phyloP scores from a whole-genome alignment of 2,329 filamentous ascomycete species.

The Ascochyta koolunga region DNA sequence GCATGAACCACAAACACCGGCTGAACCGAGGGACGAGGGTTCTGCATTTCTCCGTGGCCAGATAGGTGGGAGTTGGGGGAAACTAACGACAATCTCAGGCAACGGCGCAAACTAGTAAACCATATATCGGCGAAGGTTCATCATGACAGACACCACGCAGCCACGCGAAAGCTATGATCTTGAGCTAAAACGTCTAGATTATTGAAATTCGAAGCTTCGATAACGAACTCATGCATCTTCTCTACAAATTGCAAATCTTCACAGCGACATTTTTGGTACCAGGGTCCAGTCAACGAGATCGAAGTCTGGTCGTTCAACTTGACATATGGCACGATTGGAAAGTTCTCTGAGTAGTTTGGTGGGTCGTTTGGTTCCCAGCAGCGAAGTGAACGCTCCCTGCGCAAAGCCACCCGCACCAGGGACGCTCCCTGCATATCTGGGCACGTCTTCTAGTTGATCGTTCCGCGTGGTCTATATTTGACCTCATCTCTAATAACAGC shows the following conservation, averaged over 20 bases:
- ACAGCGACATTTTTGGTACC: background rate
- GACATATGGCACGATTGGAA: background rate
- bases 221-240: background rate
- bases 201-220: conserved; percentile 10
- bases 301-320: background rate
- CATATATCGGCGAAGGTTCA: conserved; percentile 1
- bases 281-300: background rate
- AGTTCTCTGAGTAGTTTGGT: background rate
- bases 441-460: background rate
- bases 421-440: background rate
- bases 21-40: background rate
- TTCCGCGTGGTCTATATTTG: conserved; percentile 2
- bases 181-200: conserved; percentile 7
- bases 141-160: conserved; percentile 10
- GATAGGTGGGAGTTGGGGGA: background rate
- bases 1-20: conserved; percentile 1
- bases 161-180: background rate
- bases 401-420: conserved; percentile 15
- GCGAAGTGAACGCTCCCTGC: background rate
- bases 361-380: conserved; percentile 4
- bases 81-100: background rate
- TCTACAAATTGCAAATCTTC: background rate
- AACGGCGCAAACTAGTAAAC: conserved; percentile 9
- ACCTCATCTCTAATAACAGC: conserved; percentile 12
- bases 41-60: background rate